These are phyloP conservation scores for Candolleomyces efflorescens DNA, from an alignment of 768 basidiomycete species.

Conservation along the genomic window DNA sequence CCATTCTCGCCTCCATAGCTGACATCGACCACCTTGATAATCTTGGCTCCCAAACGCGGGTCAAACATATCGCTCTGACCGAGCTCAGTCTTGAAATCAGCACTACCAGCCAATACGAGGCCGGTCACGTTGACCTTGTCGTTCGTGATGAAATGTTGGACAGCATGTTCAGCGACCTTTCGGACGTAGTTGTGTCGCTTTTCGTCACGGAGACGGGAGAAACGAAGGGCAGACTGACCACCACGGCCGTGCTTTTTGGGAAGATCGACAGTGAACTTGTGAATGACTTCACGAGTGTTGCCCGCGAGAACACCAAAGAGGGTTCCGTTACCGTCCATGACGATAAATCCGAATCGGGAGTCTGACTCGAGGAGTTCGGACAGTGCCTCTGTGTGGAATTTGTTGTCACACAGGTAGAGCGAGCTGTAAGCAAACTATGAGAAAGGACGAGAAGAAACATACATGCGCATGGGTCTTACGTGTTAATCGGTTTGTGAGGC, in stretches of 20 bases:
- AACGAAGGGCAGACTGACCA: conserved; percentile 99
- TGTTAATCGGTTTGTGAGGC: conserved; percentile 98
- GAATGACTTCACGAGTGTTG: conserved; percentile 94
- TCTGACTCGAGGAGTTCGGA: conserved; percentile 96
- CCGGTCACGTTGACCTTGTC: conserved; percentile 99
- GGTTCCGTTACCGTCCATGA: conserved; percentile 98
- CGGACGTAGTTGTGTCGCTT: conserved; percentile 99
- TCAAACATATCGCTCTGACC: conserved; percentile 97
- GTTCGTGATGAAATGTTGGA: conserved; percentile 95
- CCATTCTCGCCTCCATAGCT: conserved; percentile 99
- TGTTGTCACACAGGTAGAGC: conserved; percentile 98
- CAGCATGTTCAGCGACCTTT: conserved; percentile 95
- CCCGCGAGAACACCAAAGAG: conserved; percentile 95
- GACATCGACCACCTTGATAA: conserved; percentile 98
- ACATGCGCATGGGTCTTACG: conserved; percentile 47
- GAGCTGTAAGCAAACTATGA: conserved; percentile 52
- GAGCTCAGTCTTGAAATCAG: conserved; percentile 98
- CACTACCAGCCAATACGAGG: conserved; percentile 92
- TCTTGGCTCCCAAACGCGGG: conserved; percentile 77
- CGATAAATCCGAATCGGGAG: conserved; percentile 97
- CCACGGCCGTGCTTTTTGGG: conserved; percentile 99
- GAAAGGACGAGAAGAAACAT: neutral
- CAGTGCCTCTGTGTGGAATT: conserved; percentile 97
- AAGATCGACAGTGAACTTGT: conserved; percentile 98
- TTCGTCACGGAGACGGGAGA: conserved; percentile 98